Percentiles rank a stretch among this genome's conserved stretches.
Conservation (phyloP, 179 eudicot genomes). For the Silene noctiflora region DNA sequence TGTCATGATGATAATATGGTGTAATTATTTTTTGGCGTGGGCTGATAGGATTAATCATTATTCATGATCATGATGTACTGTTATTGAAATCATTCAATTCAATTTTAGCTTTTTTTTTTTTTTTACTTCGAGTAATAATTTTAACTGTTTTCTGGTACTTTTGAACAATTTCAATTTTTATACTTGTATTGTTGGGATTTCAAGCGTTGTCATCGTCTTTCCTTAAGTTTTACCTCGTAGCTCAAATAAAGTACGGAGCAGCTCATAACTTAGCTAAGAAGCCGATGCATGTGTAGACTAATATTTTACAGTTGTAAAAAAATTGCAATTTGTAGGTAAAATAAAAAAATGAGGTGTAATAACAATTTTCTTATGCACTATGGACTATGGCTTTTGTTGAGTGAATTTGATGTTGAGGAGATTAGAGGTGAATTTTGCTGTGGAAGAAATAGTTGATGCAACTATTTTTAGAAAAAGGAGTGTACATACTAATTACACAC, state of each 20-base stretch:
- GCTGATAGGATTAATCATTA: constrained; percentile 18
- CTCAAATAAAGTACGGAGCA: too few relatives aligned
- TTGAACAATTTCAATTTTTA: too few relatives aligned
- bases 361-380: not conserved
- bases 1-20: constrained; percentile 13
- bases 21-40: constrained; percentile 16
- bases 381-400: not conserved
- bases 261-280: too few relatives aligned
- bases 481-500: not conserved
- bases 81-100: not conserved
- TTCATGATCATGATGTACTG: constrained; percentile 1
- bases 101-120: not conserved
- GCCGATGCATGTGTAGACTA: too few relatives aligned
- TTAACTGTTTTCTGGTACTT: not conserved
- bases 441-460: not conserved
- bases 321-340: too few relatives aligned
- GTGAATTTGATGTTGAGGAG: not conserved
- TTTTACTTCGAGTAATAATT: not conserved
- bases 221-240: too few relatives aligned
- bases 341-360: not conserved
- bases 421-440: not conserved
- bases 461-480: not conserved
- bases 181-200: not conserved
- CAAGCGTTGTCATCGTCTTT: too few relatives aligned
- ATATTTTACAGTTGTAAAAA: too few relatives aligned